Percentiles rank a stretch among this genome's conserved stretches.
These are phyloP conservation scores for Paxillus involutus DNA, from an alignment of 768 basidiomycete genomes.

Conservation along the genomic window DNA sequence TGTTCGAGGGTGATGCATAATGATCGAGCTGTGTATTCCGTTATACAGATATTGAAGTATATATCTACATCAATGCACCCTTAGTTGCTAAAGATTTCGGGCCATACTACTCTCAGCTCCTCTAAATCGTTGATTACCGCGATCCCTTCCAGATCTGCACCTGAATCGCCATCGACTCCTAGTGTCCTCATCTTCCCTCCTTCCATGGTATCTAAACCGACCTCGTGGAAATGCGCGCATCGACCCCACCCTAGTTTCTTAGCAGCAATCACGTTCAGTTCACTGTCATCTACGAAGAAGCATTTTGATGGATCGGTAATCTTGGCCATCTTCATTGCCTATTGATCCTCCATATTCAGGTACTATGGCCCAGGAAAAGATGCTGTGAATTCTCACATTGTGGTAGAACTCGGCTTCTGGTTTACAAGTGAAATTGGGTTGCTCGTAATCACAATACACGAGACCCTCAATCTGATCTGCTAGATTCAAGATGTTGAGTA, in stretches of 20 bases:
- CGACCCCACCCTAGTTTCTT: conserved; percentile 65
- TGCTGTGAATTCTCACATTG: conserved; percentile 40
- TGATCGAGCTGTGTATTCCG: neutral
- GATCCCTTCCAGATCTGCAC: conserved; percentile 44
- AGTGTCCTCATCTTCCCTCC: conserved; percentile 54
- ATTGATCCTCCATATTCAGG: conserved; percentile 1
- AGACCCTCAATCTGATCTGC: conserved; percentile 73
- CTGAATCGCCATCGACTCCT: conserved; percentile 36
- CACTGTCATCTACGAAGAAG: conserved; percentile 79
- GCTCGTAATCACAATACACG: conserved; percentile 75
- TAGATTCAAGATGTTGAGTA: conserved; percentile 70
- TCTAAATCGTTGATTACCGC: conserved; percentile 57
- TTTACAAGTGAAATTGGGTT: conserved; percentile 73
- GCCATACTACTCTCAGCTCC: conserved; percentile 70
- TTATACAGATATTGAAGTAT: conserved; percentile 3
- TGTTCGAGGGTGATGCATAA: neutral
- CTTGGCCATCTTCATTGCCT: conserved; percentile 68
- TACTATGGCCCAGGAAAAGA: neutral
- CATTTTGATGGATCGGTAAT: conserved; percentile 67
- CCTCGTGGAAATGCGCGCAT: conserved; percentile 76
- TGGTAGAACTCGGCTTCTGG: conserved; percentile 74
- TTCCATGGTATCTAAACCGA: conserved; percentile 61
- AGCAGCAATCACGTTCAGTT: conserved; percentile 68
- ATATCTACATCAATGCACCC: neutral
- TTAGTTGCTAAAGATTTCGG: conserved; percentile 60